phyloP scores from a whole-genome alignment of 805 yeast genomes.

The Scheffersomyces coipomensis region DNA sequence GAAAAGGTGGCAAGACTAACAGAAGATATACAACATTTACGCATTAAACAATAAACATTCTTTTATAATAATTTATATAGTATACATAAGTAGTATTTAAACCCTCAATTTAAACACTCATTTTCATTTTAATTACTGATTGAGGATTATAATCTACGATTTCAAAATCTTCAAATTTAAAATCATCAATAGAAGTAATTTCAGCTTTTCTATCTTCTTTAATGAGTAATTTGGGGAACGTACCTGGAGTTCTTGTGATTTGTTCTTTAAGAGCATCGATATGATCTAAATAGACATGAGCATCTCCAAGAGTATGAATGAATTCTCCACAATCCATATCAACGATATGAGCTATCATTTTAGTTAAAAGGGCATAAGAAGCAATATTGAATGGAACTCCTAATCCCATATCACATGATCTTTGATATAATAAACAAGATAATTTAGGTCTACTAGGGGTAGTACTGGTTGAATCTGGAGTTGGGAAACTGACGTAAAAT shows the following conservation, averaged over 20 bases:
- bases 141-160: constrained; percentile 79
- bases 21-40: constrained; percentile 4
- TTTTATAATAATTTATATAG: not conserved
- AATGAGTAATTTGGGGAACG: constrained; percentile 77
- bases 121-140: constrained; percentile 85
- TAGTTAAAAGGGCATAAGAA: constrained; percentile 87
- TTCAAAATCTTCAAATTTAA: constrained; percentile 84
- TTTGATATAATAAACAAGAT: constrained; percentile 87
- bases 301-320: constrained; percentile 93
- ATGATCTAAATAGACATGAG: constrained; percentile 93
- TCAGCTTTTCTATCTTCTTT: constrained; percentile 47
- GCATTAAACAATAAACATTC: not conserved
- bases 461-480: constrained; percentile 26
- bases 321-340: constrained; percentile 95
- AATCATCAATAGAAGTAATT: constrained; percentile 77
- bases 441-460: constrained; percentile 54
- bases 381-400: constrained; percentile 99
- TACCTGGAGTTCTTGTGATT: constrained; percentile 67
- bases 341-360: constrained; percentile 94
- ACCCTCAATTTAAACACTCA: constrained; percentile 75
- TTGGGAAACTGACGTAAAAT: constrained; percentile 87
- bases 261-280: constrained; percentile 88
- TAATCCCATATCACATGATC: constrained; percentile 99
- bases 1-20: not conserved
- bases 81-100: not conserved